These are phyloP conservation scores for Planoprotostelium fungivorum DNA, from an alignment of 78 protist genomes.

Conservation along the genomic window DNA sequence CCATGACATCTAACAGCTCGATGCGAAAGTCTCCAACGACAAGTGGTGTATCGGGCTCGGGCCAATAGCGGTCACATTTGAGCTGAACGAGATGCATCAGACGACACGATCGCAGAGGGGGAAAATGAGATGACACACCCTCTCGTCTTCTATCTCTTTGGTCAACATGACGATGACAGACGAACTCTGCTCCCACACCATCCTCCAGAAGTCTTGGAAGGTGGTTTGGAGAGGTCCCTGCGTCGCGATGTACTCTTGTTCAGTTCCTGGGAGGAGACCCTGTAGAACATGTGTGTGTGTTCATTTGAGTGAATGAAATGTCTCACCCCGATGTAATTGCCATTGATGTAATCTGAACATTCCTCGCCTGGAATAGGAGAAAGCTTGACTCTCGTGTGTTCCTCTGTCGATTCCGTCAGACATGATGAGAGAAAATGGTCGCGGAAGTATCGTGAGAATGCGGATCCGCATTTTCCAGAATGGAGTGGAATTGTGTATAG, in stretches of 20 bases:
- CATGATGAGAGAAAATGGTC: too few relatives aligned
- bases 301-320: neutral
- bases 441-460: too few relatives aligned
- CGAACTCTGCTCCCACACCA: slow-evolving; percentile 61
- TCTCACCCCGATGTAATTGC: slow-evolving; percentile 62
- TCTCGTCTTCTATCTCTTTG: slow-evolving; percentile 27
- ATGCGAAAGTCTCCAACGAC: slow-evolving; percentile 14
- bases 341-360: slow-evolving; percentile 74
- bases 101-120: too few relatives aligned
- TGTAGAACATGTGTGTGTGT: neutral
- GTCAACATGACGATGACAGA: slow-evolving; percentile 70
- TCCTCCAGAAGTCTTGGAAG: slow-evolving; percentile 67
- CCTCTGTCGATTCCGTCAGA: too few relatives aligned
- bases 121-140: neutral
- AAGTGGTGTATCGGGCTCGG: slow-evolving; percentile 8
- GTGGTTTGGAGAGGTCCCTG: slow-evolving; percentile 73
- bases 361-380: slow-evolving; percentile 20
- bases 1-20: slow-evolving; percentile 9
- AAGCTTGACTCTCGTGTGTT: slow-evolving; percentile 54
- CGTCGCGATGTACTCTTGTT: slow-evolving; percentile 51
- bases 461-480: neutral
- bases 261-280: neutral
- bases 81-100: neutral
- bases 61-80: slow-evolving; percentile 62
- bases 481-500: neutral